Evolutionary conservation across 1,284 basidiomycete genomes (phyloP).

Genomic region (Irpex lacteus): DNA sequence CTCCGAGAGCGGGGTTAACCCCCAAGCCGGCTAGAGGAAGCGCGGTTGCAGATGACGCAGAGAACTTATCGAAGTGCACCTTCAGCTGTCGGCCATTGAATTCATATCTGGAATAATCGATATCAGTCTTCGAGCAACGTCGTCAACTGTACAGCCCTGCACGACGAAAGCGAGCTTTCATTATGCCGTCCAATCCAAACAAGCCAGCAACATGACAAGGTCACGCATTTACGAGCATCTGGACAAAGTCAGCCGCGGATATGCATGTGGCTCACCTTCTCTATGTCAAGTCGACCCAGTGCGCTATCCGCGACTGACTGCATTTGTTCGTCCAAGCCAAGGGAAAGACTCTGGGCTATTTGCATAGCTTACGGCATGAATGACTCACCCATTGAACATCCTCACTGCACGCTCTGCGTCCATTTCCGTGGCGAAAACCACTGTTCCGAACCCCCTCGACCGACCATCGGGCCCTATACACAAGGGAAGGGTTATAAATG

Average conservation of each 20-base stretch:
- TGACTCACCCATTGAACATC: conserved; percentile 81
- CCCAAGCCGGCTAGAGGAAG: conserved; percentile 1
- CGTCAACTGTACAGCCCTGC: not conserved
- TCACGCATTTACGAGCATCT: not conserved
- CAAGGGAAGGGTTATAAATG: not conserved
- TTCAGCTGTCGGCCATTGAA: conserved; percentile 83
- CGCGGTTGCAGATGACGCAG: conserved; percentile 34
- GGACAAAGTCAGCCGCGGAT: not conserved
- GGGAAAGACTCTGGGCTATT: not conserved
- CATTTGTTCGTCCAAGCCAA: not conserved
- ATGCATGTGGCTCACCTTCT: conserved; percentile 2
- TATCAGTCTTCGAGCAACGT: not conserved
- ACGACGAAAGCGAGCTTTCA: not conserved
- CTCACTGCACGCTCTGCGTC: conserved; percentile 86
- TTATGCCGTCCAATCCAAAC: not conserved
- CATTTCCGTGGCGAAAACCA: conserved; percentile 77
- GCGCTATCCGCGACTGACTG: conserved; percentile 8
- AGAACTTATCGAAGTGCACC: conserved; percentile 84
- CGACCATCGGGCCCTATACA: conserved; percentile 61
- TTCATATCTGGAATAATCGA: conserved; percentile 62
- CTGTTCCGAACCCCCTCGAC: conserved; percentile 86
- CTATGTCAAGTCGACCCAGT: not conserved
- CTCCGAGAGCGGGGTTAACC: not conserved
- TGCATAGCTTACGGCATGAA: not conserved
- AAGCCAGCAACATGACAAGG: not conserved